Evolutionary conservation across 169 alveolate genomes (phyloP), one percentile per base, ranked within the genome.

Genomic region (Eimeria tenella): DNA sequence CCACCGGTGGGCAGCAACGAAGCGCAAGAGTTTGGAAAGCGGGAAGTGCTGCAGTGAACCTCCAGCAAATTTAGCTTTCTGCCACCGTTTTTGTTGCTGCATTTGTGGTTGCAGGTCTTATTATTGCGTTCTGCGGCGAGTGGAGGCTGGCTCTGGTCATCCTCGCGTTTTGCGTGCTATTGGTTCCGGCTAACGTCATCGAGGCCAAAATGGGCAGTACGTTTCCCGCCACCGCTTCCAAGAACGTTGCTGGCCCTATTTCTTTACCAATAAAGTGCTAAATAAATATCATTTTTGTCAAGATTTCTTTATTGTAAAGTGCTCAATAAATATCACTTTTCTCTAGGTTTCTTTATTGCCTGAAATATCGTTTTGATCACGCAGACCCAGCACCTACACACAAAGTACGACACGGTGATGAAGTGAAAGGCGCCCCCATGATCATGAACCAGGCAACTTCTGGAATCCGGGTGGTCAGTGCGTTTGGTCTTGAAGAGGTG

Each of bases 131-230:
- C 53, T n/a, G 60, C 13, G 71, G 82, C 53, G 73, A 65, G 62
- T 90, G 94, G 94, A 74, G 70, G 53, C 81, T 90, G 73, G 94
- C 94, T 25, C 65, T 75, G 68, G 94, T 90, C 52, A 49, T 90
- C 56, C 82, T 74, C n/a, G 63, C 77, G 23, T 56, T 74, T n/a
- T 56, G 83, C 53, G 3, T 74, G 42, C 81, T 90, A 6, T 60
- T 90, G 58, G n/a, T 56, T 4, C 94, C 94, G 56, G 90, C 90
- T 9, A 58, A 75, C 94, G 49, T 77, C 5, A 74, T 90, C 55
- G 77, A 77, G 23, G 84, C 71, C 13, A 79, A 79, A 50, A 7
- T 55, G n/a, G 52, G 50, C 88, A 79, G 88, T 79, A 50, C 70
- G 88, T 55, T 53, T 10, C 7, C 62, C 52, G 8, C 17, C 10